phyloP scores from a whole-genome alignment of 2,329 filamentous ascomycete species.

The Cladosporium phlei region DNA sequence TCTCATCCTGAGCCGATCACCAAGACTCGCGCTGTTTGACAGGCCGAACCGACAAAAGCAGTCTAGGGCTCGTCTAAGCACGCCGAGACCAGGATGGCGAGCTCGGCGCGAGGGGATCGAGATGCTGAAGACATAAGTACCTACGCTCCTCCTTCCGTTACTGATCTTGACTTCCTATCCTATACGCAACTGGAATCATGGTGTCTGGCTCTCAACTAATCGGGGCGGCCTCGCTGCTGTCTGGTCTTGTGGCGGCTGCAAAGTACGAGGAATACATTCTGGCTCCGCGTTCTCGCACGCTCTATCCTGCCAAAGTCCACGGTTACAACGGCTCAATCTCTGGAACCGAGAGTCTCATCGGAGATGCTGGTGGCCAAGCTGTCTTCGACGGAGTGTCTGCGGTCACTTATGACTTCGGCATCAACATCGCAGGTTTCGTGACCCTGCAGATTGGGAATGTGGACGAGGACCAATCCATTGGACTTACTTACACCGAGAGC shows the following conservation, averaged over 20 bases:
- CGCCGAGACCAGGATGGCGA: background rate
- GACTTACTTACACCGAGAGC: constrained; percentile 40
- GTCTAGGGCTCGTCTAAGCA: background rate
- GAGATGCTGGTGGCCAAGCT: constrained; percentile 27
- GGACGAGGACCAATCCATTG: constrained; percentile 37
- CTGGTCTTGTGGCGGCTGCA: constrained; percentile 16
- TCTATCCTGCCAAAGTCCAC: constrained; percentile 35
- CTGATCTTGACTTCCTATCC: background rate
- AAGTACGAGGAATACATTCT: constrained; percentile 40
- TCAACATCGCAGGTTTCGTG: constrained; percentile 41
- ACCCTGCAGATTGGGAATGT: constrained; percentile 33
- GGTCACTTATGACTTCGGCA: constrained; percentile 40
- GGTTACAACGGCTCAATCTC: constrained; percentile 38
- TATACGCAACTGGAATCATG: background rate
- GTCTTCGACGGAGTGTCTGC: constrained; percentile 35
- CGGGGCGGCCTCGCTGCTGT: background rate
- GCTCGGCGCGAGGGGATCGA: background rate
- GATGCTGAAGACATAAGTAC: constrained; percentile 3
- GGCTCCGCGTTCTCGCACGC: constrained; percentile 35
- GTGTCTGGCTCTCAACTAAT: background rate
- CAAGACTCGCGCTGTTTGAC: no score
- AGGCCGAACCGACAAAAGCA: no score
- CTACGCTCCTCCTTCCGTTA: background rate
- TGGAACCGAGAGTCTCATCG: constrained; percentile 31
- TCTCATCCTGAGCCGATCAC: no score